Evolutionary conservation across 2,329 filamentous ascomycete genomes (phyloP), one percentile per base, ranked within the genome.

Genomic region (Phialophora macrospora): DNA sequence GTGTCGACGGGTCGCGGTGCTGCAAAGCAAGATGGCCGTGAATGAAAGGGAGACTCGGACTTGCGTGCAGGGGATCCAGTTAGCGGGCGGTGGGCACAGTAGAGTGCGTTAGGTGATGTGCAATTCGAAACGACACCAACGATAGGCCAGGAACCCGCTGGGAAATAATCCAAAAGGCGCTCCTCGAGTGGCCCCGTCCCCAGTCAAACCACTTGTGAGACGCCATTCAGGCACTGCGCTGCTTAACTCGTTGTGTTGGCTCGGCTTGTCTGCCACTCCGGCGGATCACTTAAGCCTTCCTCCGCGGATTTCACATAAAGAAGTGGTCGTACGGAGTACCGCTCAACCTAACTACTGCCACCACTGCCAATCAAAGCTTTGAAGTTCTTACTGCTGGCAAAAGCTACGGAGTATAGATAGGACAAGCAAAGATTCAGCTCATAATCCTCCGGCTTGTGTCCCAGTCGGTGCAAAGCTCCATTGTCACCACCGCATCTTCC

Each of bases 41-140:
- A 68, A 66, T 55, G 67, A 64, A 66, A 66, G 67, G 67, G 61
- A 66, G 64, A 63, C 24, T 60, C 58, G 58, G 58, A 60, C 48
- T 51, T 28, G 48, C 48, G 48, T 22, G 24, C 48, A 22, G 24
- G 48, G 48, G 58, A 34, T 32, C 28, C 46, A 41, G 17, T 60
- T 60, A 52, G 58, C 20, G 58, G 58, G 28, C 20, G 26, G 8
- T 17, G 56, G 41, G 34, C 56, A 49, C 20, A 49, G 46, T 59
- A 60, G 57, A 28, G 46, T 52, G 28, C 41, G 56, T 24, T 49
- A 44, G 57, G 44, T 60, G 65, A 68, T 63, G 66, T 56, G 62
- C 62, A 65, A 65, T 63, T 65, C 63, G 63, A 68, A 68, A 68
- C 66, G 59, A 41, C 57, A 49, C 65, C 62, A 65, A 57, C 59